These are phyloP conservation scores for Paramecium sexaurelia DNA, from an alignment of 73 alveolate species.

Conservation along the genomic window DNA sequence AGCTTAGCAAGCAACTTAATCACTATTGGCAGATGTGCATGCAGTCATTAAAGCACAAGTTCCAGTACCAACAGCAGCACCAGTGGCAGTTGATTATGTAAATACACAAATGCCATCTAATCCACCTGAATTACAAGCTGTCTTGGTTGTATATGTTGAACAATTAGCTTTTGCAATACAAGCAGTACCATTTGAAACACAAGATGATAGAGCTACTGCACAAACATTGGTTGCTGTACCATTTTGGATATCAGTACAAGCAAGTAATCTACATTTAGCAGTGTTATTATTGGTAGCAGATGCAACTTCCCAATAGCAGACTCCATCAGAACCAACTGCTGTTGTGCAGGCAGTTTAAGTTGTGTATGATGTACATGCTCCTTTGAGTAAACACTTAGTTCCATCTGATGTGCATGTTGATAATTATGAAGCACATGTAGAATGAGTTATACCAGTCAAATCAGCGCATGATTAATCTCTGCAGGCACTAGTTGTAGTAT, in stretches of 20 bases:
- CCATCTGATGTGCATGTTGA: slow-evolving; percentile 35
- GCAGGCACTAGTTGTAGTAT: not conserved
- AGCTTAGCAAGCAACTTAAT: not conserved
- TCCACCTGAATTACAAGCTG: slow-evolving; percentile 40
- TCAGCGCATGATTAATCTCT: not conserved
- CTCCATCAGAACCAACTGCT: slow-evolving; percentile 28
- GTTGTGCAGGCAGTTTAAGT: not conserved
- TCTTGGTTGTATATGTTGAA: not conserved
- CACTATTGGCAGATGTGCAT: not conserved
- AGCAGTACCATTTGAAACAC: slow-evolving; percentile 37
- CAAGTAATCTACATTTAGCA: not conserved
- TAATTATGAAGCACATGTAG: not conserved
- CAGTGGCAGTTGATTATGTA: not conserved
- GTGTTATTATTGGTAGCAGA: not conserved
- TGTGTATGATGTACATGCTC: not conserved
- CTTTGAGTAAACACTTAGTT: not conserved
- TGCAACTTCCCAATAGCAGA: not conserved
- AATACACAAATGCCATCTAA: slow-evolving; percentile 39
- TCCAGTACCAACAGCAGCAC: not conserved
- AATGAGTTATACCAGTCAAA: not conserved
- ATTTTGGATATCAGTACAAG: not conserved
- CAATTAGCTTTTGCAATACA: slow-evolving; percentile 26
- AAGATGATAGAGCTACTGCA: not conserved
- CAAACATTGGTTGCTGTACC: not conserved
- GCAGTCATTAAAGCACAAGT: slow-evolving; percentile 23